phyloP scores from a whole-genome alignment of 2,329 filamentous ascomycete species.

The Sclerotinia sclerotiorum region DNA sequence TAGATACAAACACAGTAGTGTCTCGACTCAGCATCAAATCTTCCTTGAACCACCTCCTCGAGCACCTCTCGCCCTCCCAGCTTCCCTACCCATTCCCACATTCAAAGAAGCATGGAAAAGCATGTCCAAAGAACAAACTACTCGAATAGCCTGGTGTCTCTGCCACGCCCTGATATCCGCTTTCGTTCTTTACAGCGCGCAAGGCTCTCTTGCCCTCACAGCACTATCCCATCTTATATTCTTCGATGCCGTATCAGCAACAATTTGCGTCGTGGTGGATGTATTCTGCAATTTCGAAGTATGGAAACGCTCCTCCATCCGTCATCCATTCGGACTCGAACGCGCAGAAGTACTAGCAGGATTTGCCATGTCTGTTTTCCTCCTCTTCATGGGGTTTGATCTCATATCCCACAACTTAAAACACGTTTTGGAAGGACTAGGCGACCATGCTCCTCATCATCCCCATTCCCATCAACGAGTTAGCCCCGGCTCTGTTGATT shows the following conservation, averaged over 20 bases:
- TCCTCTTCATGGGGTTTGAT: slow-evolving; percentile 97
- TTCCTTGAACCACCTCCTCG: slow-evolving; percentile 88
- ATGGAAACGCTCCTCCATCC: slow-evolving; percentile 88
- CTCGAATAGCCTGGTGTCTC: slow-evolving; percentile 82
- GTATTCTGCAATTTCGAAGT: slow-evolving; percentile 96
- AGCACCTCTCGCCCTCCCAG: slow-evolving; percentile 83
- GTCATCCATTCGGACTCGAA: slow-evolving; percentile 91
- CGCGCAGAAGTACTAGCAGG: slow-evolving; percentile 91
- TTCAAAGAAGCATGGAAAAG: slow-evolving; percentile 82
- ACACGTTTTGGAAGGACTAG: slow-evolving; percentile 76
- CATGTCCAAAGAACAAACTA: slow-evolving; percentile 85
- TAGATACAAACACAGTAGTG: slow-evolving; percentile 95
- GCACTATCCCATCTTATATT: slow-evolving; percentile 90
- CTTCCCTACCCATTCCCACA: slow-evolving; percentile 89
- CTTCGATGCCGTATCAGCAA: slow-evolving; percentile 90
- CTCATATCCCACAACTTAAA: slow-evolving; percentile 91
- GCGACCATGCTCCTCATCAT: slow-evolving; percentile 72
- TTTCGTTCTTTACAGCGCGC: slow-evolving; percentile 81
- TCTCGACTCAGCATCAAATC: slow-evolving; percentile 86
- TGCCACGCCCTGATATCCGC: slow-evolving; percentile 82
- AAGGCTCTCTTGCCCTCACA: slow-evolving; percentile 85
- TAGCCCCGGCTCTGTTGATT: slow-evolving; percentile 73
- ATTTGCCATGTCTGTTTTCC: slow-evolving; percentile 91
- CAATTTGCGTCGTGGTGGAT: slow-evolving; percentile 88
- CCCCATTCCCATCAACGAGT: slow-evolving; percentile 65